These are phyloP conservation scores for Diplodia mutila DNA, from an alignment of 2,329 filamentous ascomycete species.

Conservation along the genomic window DNA sequence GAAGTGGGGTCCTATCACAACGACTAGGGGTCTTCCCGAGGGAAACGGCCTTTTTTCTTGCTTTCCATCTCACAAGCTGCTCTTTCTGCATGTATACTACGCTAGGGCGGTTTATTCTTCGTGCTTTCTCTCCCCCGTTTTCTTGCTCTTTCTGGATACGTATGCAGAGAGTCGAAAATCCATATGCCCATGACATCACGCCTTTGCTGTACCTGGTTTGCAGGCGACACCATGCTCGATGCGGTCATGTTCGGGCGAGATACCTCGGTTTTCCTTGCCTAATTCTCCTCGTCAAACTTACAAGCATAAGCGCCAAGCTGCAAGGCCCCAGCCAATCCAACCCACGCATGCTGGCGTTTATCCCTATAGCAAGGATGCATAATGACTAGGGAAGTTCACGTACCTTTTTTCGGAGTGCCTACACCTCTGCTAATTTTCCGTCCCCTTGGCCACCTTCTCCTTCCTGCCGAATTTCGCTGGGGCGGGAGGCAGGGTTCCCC, in stretches of 20 bases:
- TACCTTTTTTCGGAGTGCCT: neutral
- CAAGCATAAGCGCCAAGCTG: neutral
- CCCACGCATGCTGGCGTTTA: neutral
- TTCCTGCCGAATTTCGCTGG: neutral
- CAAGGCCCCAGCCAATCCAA: constrained; percentile 1
- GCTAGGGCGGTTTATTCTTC: constrained; percentile 4
- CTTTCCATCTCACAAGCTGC: neutral
- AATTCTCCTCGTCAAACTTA: neutral
- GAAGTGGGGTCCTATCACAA: neutral
- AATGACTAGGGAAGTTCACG: neutral
- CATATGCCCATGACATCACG: constrained; percentile 11
- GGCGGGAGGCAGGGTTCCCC: constrained; percentile 7
- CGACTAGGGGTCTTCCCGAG: neutral
- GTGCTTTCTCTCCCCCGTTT: neutral
- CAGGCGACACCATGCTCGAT: neutral
- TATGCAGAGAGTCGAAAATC: constrained; percentile 12
- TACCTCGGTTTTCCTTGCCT: neutral
- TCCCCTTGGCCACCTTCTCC: constrained; percentile 1
- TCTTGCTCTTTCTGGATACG: constrained; percentile 4
- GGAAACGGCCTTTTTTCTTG: neutral
- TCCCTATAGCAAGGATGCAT: neutral
- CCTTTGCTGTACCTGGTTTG: neutral
- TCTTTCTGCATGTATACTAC: constrained; percentile 14
- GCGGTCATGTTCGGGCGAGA: constrained; percentile 8
- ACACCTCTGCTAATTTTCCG: neutral